Conservation (phyloP, 1,139 yeast genomes). For the Saccharomycopsis crataegensis region DNA sequence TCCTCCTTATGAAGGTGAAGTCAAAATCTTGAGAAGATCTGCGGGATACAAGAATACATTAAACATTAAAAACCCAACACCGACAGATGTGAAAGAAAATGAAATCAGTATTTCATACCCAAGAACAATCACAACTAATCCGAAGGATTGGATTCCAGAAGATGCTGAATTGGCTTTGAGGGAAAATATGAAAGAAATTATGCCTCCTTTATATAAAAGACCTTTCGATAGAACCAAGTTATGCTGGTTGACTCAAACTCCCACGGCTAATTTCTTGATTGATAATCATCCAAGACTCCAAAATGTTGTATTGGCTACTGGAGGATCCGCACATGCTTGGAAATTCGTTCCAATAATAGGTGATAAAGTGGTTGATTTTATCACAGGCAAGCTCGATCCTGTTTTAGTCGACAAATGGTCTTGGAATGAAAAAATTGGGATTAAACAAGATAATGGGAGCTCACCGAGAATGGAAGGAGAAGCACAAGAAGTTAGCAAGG, state of each 20-base stretch:
- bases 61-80: neutral
- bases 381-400: neutral
- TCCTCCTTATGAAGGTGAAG: neutral
- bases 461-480: neutral
- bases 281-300: slow-evolving; percentile 32
- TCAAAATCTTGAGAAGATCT: neutral
- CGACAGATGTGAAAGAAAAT: neutral
- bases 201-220: neutral
- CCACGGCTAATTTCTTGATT: slow-evolving; percentile 21
- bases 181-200: neutral
- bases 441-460: neutral
- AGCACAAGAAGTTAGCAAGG: neutral
- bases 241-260: neutral
- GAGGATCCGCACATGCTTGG: slow-evolving; percentile 41
- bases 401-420: neutral
- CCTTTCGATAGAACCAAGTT: neutral
- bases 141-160: neutral
- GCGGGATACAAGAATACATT: neutral
- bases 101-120: neutral
- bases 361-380: slow-evolving; percentile 12
- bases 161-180: neutral
- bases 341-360: slow-evolving; percentile 39
- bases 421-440: neutral
- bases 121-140: neutral
- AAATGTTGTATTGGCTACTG: slow-evolving; percentile 34